Conservation (phyloP, 2,329 filamentous ascomycete species). For the Capronia coronata region DNA sequence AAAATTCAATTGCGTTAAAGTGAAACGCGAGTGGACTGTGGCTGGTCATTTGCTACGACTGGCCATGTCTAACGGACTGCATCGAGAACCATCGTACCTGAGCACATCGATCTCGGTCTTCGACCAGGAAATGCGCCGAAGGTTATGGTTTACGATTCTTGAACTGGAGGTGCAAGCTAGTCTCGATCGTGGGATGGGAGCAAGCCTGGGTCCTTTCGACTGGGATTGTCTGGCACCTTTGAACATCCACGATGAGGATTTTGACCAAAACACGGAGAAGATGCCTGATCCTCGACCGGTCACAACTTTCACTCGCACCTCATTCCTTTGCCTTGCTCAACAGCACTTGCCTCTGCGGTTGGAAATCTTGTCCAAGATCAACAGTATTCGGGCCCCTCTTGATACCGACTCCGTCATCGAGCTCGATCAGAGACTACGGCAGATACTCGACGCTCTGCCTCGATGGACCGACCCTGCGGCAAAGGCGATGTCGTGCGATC, state of each 20-base stretch:
- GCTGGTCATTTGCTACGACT: conserved; percentile 43
- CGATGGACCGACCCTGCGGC: conserved; percentile 16
- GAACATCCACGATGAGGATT: conserved; percentile 31
- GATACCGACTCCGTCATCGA: conserved; percentile 29
- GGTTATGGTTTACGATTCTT: conserved; percentile 52
- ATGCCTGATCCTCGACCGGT: conserved; percentile 24
- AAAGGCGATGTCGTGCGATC: conserved; percentile 18
- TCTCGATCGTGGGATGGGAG: conserved; percentile 50
- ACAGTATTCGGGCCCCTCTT: conserved; percentile 28
- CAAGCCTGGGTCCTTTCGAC: conserved; percentile 38
- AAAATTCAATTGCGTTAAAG: conserved; percentile 43
- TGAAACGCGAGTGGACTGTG: conserved; percentile 47
- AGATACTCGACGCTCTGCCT: conserved; percentile 29
- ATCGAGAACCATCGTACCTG: conserved; percentile 42
- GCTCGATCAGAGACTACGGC: conserved; percentile 29
- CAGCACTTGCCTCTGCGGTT: conserved; percentile 29
- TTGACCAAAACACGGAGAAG: conserved; percentile 20
- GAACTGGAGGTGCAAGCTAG: conserved; percentile 53
- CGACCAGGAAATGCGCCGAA: conserved; percentile 49
- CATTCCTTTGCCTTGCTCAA: conserved; percentile 29
- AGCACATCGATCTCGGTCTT: conserved; percentile 37
- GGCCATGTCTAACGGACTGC: conserved; percentile 46
- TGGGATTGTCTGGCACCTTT: conserved; percentile 45
- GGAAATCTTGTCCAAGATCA: conserved; percentile 30
- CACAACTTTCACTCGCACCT: conserved; percentile 28